Base-by-base conservation (phyloP, 495 filamentous ascomycete genomes). In the Trichocladium antarcticum region DNA sequence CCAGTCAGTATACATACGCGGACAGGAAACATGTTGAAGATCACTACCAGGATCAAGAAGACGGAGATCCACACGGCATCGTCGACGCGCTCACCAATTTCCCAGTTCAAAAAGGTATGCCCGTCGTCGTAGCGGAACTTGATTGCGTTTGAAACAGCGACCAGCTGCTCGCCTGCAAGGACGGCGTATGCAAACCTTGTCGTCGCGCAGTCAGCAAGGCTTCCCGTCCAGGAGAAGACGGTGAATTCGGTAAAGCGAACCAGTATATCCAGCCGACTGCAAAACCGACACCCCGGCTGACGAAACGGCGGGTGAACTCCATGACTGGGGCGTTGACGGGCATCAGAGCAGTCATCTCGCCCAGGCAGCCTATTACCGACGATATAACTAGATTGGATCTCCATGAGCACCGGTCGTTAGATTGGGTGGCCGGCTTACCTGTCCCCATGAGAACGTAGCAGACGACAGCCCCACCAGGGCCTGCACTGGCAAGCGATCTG, bases 191-290 rank as follows among this genome's bases (percentile, higher is more conserved):
- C 69, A 52, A 71, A 75, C 68, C 69, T 74, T 27, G 24, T 27
- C 38, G 37, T 27, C 21, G 20, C 10, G 12, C 3, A 14, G 32
- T 22, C 8, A 42, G 28, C 12, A 24, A 11, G 8, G 22, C 6
- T 14, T 12, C 5, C 10, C 6, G n/a, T 32, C 31, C 9, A 35
- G 27, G 24, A 27, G 24, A 27, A 4, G 24, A 8, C 3, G 24
- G 24, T 27, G 24, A 8, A 27, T 12, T 8, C 59, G 51, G n/a
- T n/a, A n/a, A n/a, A n/a, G n/a, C n/a, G n/a, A 43, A 75, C 76
- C 76, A 80, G 36, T 74, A 74, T 38, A 74, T 70, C 73, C 73
- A 81, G 0, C 72, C 73, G n/a, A 69, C 64, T 8, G 70, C 71
- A 61, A 71, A 74, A 8, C 73, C 73, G 37, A 76, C 62, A 16